Evolutionary conservation across 805 yeast species (phyloP).

Genomic region (Torulaspora delbrueckii): DNA sequence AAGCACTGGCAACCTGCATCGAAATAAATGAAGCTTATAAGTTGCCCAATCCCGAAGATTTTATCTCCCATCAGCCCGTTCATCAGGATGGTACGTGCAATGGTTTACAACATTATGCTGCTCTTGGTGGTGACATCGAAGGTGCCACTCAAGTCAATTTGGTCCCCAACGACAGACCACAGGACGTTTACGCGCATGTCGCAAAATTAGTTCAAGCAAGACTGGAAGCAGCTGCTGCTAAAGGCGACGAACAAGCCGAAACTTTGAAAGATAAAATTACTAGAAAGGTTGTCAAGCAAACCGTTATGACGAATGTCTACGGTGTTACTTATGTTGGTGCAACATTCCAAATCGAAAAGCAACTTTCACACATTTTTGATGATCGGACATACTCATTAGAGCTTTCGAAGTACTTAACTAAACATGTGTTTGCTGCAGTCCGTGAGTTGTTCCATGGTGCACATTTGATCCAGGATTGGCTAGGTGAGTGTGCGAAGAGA

Average conservation of each 20-base stretch:
- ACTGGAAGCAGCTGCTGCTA: constrained; percentile 49
- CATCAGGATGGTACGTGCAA: constrained; percentile 88
- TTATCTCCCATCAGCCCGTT: constrained; percentile 66
- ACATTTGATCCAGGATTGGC: constrained; percentile 94
- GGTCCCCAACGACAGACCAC: constrained; percentile 65
- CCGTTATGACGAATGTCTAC: constrained; percentile 97
- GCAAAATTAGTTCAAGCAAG: constrained; percentile 56
- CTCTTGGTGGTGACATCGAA: constrained; percentile 77
- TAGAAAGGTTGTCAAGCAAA: constrained; percentile 90
- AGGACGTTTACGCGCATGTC: constrained; percentile 71
- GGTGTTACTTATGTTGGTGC: constrained; percentile 97
- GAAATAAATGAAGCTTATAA: constrained; percentile 60
- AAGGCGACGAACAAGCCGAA: constrained; percentile 50
- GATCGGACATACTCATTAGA: constrained; percentile 44
- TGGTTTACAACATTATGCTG: constrained; percentile 83
- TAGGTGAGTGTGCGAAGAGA: constrained; percentile 76
- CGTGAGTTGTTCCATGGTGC: constrained; percentile 87
- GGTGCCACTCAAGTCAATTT: constrained; percentile 80
- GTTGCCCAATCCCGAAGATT: constrained; percentile 59
- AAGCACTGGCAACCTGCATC: constrained; percentile 63
- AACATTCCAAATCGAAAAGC: constrained; percentile 76
- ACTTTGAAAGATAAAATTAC: constrained; percentile 56
- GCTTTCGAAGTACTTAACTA: constrained; percentile 62
- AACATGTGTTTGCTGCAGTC: constrained; percentile 74
- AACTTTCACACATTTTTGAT: constrained; percentile 56